Percentiles rank a stretch among this genome's conserved stretches.
phyloP scores from a whole-genome alignment of 345 rosid genomes.

The Brassica napus region Da-Ae NC_063441.1:22001001-22001500 shows the following conservation, averaged over 20 bases:
- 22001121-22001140: no score
- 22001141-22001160: slow-evolving; percentile 68
- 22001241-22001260: slow-evolving; percentile 24
- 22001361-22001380: slow-evolving; percentile 75
- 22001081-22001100: slow-evolving; percentile 34
- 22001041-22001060: slow-evolving; percentile 66
- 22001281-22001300: no score
- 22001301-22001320: slow-evolving; percentile 40
- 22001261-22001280: not conserved
- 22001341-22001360: slow-evolving; percentile 96
- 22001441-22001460: slow-evolving; percentile 97
- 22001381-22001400: slow-evolving; percentile 94
- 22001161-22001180: slow-evolving; percentile 81
- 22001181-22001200: slow-evolving; percentile 75
- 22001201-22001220: slow-evolving; percentile 86
- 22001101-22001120: not conserved
- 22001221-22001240: slow-evolving; percentile 96
- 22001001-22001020: slow-evolving; percentile 58
- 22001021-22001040: slow-evolving; percentile 70
- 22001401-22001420: slow-evolving; percentile 86
- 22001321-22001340: slow-evolving; percentile 81
- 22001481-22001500: slow-evolving; percentile 70
- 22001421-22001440: slow-evolving; percentile 86
- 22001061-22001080: slow-evolving; percentile 90
- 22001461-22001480: slow-evolving; percentile 90